Evolutionary conservation across 225 moss, liverwort and hornwort species (phyloP).

Genomic region (Marchantia paleacea): DNA sequence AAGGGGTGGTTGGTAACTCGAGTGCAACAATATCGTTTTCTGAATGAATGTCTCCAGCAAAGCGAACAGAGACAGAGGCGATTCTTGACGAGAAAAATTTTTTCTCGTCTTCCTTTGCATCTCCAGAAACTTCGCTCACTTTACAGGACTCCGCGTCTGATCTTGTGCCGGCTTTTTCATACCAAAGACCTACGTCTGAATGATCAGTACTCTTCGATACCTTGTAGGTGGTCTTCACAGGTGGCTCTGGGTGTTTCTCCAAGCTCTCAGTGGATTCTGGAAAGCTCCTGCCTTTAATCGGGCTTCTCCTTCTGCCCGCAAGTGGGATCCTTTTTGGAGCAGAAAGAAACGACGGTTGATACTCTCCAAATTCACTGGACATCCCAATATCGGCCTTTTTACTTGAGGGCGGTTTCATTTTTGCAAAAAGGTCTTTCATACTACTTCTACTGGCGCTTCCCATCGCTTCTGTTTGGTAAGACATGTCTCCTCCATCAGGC

Average conservation of each 20-base stretch:
- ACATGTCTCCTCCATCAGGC: conserved; percentile 24
- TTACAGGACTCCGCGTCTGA: background rate
- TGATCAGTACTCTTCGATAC: conserved; percentile 21
- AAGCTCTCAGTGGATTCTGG: background rate
- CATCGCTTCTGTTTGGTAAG: conserved; percentile 7
- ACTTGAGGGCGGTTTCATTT: background rate
- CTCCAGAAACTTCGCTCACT: background rate
- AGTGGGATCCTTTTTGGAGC: conserved; percentile 34
- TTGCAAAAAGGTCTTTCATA: background rate
- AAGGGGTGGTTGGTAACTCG: background rate
- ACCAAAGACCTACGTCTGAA: background rate
- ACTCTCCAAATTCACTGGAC: conserved; percentile 36
- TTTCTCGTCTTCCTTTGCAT: conserved; percentile 9
- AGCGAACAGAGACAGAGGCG: background rate
- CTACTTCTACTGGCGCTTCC: conserved; percentile 7
- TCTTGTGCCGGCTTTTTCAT: background rate
- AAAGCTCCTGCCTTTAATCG: conserved; percentile 6
- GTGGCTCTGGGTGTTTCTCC: background rate
- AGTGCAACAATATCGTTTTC: background rate
- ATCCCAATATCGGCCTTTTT: conserved; percentile 17
- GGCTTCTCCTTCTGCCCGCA: conserved; percentile 42
- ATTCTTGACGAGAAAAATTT: conserved; percentile 2
- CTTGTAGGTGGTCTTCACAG: conserved; percentile 31
- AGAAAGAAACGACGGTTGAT: conserved; percentile 45
- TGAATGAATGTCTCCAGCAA: background rate